Base-by-base conservation (phyloP, 192 early-diverging fungal genomes). In the Coemansia sp. region DNA sequence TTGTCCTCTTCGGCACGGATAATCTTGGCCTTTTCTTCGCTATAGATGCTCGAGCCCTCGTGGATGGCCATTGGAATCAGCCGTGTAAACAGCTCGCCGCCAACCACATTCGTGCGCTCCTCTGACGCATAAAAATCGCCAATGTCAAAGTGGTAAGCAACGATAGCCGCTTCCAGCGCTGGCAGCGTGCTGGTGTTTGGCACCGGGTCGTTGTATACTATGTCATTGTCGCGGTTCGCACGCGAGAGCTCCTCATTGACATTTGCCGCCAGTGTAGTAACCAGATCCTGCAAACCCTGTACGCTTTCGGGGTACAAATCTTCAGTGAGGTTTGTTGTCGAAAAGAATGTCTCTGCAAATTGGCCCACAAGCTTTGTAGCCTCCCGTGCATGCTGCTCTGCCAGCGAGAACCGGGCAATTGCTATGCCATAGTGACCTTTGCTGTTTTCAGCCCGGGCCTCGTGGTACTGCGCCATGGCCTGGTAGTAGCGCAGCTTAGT, bases 1-100 rank as follows among this genome's bases (percentile, higher is more conserved):
- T 84, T 79, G 62, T 89, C 93, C 21, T 87, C 85, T 54, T 94
- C 92, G 21, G 83, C 72, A 22, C 97, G 88, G 6, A 97, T 84
- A 35, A 99, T 64, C 79, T 95, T 94, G 17, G 94, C 95, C 79
- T 97, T 94, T 71, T 97, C 94, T 70, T 98, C 97, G 21, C 94
- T 95, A 65, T 99, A 99, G 62, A 97, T 58, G 22, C 91, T 93
- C 12, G 95, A 85, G 43, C 91, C 88, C 79, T 98, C 94, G 73
- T 97, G 94, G 1, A 99, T 93, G n/a, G 87, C 85, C 47, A 99
- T 79, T 1, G 97, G 97, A 27, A 99, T 89, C 48, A 99, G 85
- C 19, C 85, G 78, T 35, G 85, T 75, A 64, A 99, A 99, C 57
- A 98, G 89, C 73, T 97, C 95, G 2, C 85, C 75, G 2, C 95